Percentiles rank a stretch among this genome's conserved stretches.
Conservation (phyloP, 768 basidiomycete genomes). For the Kondoa subrosea region DNA sequence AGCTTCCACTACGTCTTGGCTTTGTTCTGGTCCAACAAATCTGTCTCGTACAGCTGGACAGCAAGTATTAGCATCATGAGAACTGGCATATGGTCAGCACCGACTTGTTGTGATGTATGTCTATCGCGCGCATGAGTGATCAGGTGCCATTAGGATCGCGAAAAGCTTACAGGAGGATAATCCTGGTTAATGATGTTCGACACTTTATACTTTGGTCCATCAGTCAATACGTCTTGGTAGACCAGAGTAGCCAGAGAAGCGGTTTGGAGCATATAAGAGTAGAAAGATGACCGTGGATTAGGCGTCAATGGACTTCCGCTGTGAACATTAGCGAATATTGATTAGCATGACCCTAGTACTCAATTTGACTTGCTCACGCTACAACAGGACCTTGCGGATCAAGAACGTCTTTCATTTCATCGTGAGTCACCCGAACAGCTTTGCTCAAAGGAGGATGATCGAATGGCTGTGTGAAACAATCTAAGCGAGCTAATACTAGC, state of each 20-base stretch:
- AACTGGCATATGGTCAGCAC: no score
- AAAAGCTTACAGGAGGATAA: neutral
- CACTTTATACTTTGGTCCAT: neutral
- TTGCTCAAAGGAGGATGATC: neutral
- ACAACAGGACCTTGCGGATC: neutral
- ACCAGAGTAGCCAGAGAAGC: neutral
- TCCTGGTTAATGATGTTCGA: neutral
- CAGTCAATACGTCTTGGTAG: neutral
- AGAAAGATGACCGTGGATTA: neutral
- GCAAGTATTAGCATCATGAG: no score
- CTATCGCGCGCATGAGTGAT: neutral
- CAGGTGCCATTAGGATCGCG: neutral
- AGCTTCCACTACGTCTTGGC: neutral
- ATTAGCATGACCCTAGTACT: no score
- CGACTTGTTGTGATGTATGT: neutral
- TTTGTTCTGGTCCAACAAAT: neutral
- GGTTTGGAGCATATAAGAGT: neutral
- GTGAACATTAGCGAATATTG: no score
- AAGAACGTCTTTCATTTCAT: neutral
- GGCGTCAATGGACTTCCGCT: neutral
- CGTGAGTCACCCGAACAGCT: neutral
- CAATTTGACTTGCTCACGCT: no score
- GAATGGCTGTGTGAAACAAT: no score
- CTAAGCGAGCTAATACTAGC: no score
- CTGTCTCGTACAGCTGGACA: neutral